Percentiles rank a stretch among this genome's conserved stretches.
Conservation (phyloP, 495 filamentous ascomycete genomes). For the Xylaria nigripes region DNA sequence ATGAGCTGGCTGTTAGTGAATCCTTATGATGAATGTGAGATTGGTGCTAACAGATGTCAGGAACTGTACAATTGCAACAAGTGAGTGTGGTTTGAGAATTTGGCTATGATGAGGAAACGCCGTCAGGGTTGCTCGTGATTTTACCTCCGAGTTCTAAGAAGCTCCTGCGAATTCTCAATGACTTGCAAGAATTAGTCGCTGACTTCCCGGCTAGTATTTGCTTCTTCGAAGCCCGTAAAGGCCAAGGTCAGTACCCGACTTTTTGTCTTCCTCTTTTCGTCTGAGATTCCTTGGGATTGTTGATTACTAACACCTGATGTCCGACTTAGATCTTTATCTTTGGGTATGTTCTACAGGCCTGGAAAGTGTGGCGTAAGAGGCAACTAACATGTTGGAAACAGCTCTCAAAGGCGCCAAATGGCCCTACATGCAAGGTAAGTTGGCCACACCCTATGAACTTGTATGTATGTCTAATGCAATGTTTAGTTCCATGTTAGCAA, state of each 20-base stretch:
- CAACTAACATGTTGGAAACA: constrained; percentile 35
- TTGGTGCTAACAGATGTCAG: neutral
- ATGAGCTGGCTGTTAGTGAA: constrained; percentile 62
- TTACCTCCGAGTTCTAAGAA: neutral
- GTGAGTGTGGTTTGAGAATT: neutral
- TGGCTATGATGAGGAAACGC: neutral
- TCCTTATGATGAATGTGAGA: neutral
- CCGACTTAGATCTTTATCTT: constrained; percentile 9
- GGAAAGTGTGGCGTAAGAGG: neutral
- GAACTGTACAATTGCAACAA: constrained; percentile 99
- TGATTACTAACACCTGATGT: neutral
- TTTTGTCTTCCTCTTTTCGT: neutral
- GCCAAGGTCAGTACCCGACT: constrained; percentile 69
- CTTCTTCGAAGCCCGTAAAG: constrained; percentile 94
- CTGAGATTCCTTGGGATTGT: neutral
- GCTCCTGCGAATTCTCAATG: neutral
- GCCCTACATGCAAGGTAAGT: constrained; percentile 51
- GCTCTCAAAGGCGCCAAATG: constrained; percentile 91
- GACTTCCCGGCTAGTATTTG: constrained; percentile 44
- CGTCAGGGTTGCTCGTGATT: neutral
- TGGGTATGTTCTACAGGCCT: constrained; percentile 4
- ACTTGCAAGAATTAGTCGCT: neutral
- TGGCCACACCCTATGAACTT: neutral
- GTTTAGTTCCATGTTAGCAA: constrained; percentile 40
- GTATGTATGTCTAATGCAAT: neutral